A percentile compares a stretch with the other conserved stretches of the same genome.
phyloP scores from a whole-genome alignment of 176 grass and related monocot genomes.

The Dactylis glomerata region DNA sequence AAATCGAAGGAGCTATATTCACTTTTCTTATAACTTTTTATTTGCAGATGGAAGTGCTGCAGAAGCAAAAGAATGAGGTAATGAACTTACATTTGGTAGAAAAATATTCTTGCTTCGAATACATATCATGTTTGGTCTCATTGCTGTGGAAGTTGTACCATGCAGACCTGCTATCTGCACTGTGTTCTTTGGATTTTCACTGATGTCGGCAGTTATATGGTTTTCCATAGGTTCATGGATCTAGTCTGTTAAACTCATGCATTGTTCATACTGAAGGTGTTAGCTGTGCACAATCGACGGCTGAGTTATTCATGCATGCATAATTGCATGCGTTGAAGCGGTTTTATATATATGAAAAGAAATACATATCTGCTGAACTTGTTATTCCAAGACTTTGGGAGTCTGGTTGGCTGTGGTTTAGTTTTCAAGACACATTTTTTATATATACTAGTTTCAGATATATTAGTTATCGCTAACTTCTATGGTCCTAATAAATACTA shows the following conservation, averaged over 20 bases:
- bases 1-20: neutral
- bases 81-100: conserved; percentile 1
- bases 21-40: conserved; percentile 26
- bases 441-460: neutral
- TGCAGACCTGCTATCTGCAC: neutral
- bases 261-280: neutral
- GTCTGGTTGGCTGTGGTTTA: neutral
- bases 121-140: neutral
- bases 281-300: neutral
- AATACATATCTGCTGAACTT: neutral
- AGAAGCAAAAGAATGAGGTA: conserved; percentile 72
- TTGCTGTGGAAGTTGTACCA: neutral
- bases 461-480: neutral
- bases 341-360: neutral
- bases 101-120: neutral
- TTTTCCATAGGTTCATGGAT: neutral
- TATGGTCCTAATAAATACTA: conserved; percentile 5
- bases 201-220: neutral
- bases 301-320: neutral
- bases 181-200: neutral
- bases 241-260: neutral
- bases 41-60: conserved; percentile 57
- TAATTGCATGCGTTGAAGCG: neutral
- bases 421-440: conserved; percentile 11
- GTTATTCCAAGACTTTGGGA: neutral